These are phyloP conservation scores for Pelagomonas calceolata DNA, from an alignment of 108 stramenopile species.

Conservation along the genomic window DNA sequence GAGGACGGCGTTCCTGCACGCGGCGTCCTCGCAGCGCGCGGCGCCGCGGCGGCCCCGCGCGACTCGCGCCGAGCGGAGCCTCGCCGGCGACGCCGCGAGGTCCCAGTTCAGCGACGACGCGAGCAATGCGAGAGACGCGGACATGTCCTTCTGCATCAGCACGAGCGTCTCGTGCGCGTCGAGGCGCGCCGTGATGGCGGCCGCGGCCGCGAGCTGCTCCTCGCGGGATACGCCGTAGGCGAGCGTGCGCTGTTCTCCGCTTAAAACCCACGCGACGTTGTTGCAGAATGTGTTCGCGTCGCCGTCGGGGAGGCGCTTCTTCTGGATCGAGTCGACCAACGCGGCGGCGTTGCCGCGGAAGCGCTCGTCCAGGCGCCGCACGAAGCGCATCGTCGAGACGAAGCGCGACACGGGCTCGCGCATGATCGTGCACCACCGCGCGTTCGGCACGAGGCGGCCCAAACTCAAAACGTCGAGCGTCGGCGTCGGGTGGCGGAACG, in stretches of 20 bases:
- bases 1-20: not conserved
- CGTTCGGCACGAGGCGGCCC: not conserved
- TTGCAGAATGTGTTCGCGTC: not conserved
- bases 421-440: not conserved
- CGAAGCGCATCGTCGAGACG: not conserved
- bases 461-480: not conserved
- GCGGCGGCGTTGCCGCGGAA: not conserved
- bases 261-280: not conserved
- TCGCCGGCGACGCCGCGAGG: not conserved
- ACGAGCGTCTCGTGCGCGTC: not conserved
- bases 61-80: not conserved
- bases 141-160: not conserved
- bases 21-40: not conserved
- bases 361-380: not conserved
- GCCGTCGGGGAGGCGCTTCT: not conserved
- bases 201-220: too few species aligned
- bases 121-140: not conserved
- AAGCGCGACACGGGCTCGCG: not conserved
- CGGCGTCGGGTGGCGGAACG: not conserved
- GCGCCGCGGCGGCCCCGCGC: not conserved
- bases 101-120: not conserved
- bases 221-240: not conserved
- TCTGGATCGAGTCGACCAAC: not conserved
- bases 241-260: not conserved
- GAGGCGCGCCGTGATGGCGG: not conserved